These are phyloP conservation scores for Grigorovia humatica DNA, from an alignment of 805 yeast genomes.

Conservation along the genomic window DNA sequence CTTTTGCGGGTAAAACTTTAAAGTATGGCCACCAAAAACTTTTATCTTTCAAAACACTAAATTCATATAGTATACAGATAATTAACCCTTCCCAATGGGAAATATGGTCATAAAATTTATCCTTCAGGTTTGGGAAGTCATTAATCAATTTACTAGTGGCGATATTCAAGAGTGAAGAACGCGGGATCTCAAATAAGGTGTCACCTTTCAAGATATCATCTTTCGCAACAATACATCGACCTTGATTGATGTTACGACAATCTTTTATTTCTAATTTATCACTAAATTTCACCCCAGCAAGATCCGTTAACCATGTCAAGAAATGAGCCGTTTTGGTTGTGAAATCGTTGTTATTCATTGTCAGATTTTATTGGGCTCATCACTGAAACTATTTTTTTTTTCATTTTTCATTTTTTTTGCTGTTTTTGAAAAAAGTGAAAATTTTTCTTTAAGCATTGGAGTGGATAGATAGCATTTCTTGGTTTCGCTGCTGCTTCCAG, in stretches of 20 bases:
- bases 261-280: conserved; percentile 53
- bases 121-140: conserved; percentile 25
- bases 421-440: too few relatives aligned
- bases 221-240: conserved; percentile 65
- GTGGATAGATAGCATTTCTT: too few relatives aligned
- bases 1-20: conserved; percentile 49
- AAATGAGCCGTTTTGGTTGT: conserved; percentile 30
- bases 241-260: conserved; percentile 48
- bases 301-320: conserved; percentile 34
- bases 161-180: conserved; percentile 46
- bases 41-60: conserved; percentile 32
- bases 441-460: too few relatives aligned
- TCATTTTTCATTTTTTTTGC: background rate
- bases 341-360: background rate
- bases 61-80: conserved; percentile 54
- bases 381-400: background rate
- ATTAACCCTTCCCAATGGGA: conserved; percentile 76
- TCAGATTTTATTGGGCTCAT: background rate
- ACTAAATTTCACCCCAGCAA: conserved; percentile 38
- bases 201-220: conserved; percentile 55
- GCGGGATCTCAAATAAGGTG: conserved; percentile 58
- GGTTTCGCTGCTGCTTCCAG: too few relatives aligned
- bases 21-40: conserved; percentile 67
- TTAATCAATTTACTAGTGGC: conserved; percentile 41
- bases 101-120: conserved; percentile 29